Evolutionary conservation across 2,329 filamentous ascomycete genomes (phyloP), one percentile per base, ranked within the genome.

Genomic region (Lojkania enalia): DNA sequence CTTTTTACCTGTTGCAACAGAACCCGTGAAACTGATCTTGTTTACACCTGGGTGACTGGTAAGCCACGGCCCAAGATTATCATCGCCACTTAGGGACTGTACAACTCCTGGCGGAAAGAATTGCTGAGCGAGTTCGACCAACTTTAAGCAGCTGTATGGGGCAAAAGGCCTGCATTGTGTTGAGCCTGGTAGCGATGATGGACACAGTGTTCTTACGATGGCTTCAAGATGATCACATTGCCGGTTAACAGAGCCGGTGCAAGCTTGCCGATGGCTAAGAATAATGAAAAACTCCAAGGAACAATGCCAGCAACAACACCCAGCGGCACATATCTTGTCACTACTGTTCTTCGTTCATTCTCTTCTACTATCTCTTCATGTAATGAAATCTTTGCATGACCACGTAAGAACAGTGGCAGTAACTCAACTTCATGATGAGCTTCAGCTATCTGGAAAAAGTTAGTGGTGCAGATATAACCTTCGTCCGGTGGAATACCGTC

Each of bases 11-110:
- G 80, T 84, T 0, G 73, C 71, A 5, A 74, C 80, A 9, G 79
- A 83, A 2, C 83, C 82, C 0, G 83, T 86, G 66, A 86, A 86
- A 52, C 73, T 76, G 60, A 86, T 78, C 72, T 84, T 86, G 44
- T 77, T 74, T 43, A 85, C 76, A 15, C 74, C 78, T 0, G 80
- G 79, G 55, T 86, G 82, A n/a, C 61, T 64, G 0, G 80, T 83
- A 39, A 86, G 63, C 74, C 74, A 75, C 0, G 78, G 80, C 3
- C 83, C 83, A 4, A 86, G 75, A 31, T 74, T 71, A 52, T 85
- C 82, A 39, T 80, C 80, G 5, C 83, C 83, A 39, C 78, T 78
- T 2, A 86, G 64, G 0, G 73, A 78, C 56, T 85, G 82, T 1
- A 86, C 60, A n/a, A 86, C 80, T 29, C 83, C 83, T 0, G 80